Percentiles rank a stretch among this genome's conserved stretches.
These are phyloP conservation scores for Pythium brachiatum DNA, from an alignment of 352 stramenopile genomes.

Conservation along the genomic window DNA sequence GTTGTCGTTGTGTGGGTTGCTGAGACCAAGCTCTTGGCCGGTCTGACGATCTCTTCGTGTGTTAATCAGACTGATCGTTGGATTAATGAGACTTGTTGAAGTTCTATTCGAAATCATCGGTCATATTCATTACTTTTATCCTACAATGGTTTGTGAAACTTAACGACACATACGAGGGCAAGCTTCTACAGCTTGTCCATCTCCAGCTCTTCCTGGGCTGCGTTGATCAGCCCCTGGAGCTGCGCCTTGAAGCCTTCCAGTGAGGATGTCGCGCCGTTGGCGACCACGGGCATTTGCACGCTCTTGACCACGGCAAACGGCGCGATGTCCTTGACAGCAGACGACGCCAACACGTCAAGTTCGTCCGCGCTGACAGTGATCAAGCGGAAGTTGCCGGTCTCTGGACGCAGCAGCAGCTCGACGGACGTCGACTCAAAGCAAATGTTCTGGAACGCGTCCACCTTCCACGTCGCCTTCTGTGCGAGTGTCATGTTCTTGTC, in stretches of 20 bases:
- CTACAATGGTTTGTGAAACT: conserved; percentile 7
- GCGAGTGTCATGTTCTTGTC: conserved; percentile 31
- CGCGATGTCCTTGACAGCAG: conserved; percentile 29
- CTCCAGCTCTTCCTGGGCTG: conserved; percentile 25
- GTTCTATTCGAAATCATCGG: too few species aligned
- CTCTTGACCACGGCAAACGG: conserved; percentile 43
- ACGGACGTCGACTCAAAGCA: conserved; percentile 35
- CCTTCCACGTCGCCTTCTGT: conserved; percentile 49
- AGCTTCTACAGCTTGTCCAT: conserved; percentile 21
- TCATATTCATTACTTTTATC: background rate
- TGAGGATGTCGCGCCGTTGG: conserved; percentile 19
- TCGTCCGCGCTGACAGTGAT: conserved; percentile 35
- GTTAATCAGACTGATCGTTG: too few species aligned
- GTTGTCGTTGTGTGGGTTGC: too few species aligned
- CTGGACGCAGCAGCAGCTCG: conserved; percentile 22
- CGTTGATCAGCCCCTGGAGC: conserved; percentile 19
- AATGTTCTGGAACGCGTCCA: conserved; percentile 42
- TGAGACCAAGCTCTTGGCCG: too few species aligned
- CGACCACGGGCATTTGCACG: conserved; percentile 24
- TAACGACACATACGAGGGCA: background rate
- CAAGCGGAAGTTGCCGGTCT: conserved; percentile 25
- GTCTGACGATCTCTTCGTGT: too few species aligned
- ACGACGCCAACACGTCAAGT: conserved; percentile 28
- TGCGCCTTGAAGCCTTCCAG: conserved; percentile 20
- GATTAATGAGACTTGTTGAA: too few species aligned